Conservation (phyloP, 1,284 basidiomycete species). For the Ustilago loliicola region DNA sequence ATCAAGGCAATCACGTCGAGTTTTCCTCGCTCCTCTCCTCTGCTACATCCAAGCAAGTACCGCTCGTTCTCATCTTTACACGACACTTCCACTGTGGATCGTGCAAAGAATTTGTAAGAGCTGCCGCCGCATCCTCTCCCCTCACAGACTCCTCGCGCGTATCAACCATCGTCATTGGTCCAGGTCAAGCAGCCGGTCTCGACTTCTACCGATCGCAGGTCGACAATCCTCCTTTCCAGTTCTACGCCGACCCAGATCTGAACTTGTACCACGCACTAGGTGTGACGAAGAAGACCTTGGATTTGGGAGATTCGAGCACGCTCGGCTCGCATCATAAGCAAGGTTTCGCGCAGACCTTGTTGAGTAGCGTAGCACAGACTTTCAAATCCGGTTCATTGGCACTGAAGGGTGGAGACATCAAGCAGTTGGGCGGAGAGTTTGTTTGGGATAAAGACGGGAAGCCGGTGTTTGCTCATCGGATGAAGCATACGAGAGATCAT, state of each 20-base stretch:
- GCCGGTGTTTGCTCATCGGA: slow-evolving; percentile 42
- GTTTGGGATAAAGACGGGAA: slow-evolving; percentile 26
- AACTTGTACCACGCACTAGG: slow-evolving; percentile 46
- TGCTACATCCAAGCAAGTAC: slow-evolving; percentile 9
- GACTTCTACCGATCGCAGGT: slow-evolving; percentile 22
- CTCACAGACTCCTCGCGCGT: slow-evolving; percentile 25
- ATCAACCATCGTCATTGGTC: slow-evolving; percentile 40
- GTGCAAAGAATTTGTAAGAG: slow-evolving; percentile 45
- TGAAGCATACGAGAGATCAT: slow-evolving; percentile 51
- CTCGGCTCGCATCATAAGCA: slow-evolving; percentile 36
- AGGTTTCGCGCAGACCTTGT: slow-evolving; percentile 3
- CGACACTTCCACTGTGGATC: slow-evolving; percentile 59
- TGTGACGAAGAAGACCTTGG: slow-evolving; percentile 32
- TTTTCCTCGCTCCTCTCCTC: slow-evolving; percentile 25
- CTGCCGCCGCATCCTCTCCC: slow-evolving; percentile 19
- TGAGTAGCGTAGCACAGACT: slow-evolving; percentile 31
- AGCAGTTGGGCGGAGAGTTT: slow-evolving; percentile 52
- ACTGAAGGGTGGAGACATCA: slow-evolving; percentile 47
- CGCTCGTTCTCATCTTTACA: slow-evolving; percentile 42
- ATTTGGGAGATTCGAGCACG: slow-evolving; percentile 25
- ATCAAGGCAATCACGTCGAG: slow-evolving; percentile 8
- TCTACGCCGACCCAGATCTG: slow-evolving; percentile 45
- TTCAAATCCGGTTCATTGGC: slow-evolving; percentile 31
- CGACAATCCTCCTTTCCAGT: slow-evolving; percentile 26
- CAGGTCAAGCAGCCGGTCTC: slow-evolving; percentile 31